A percentile compares a stretch with the other conserved stretches of the same genome.
These are phyloP conservation scores for Rhodosporidiobolus sp. DNA, from an alignment of 768 basidiomycete species.

Conservation along the genomic window DNA sequence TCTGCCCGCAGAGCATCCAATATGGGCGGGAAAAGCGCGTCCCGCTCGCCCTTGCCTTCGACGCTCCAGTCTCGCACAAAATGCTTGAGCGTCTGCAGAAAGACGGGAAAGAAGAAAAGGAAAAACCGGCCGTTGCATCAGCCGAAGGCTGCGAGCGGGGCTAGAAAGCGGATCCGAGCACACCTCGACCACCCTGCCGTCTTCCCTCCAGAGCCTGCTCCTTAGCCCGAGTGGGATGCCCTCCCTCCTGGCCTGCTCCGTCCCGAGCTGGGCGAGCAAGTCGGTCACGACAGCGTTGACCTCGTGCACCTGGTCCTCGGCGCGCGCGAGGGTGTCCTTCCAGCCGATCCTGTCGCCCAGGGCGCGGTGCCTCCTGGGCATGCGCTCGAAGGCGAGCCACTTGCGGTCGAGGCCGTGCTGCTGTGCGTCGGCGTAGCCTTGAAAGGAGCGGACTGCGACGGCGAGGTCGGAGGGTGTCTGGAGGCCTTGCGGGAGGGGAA, in stretches of 20 bases:
- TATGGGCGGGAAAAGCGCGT: conserved; percentile 59
- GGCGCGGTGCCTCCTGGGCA: neutral
- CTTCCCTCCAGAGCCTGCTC: neutral
- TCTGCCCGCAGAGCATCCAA: conserved; percentile 53
- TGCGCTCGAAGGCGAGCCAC: conserved; percentile 12
- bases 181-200: conserved; percentile 31
- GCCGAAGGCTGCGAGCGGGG: neutral
- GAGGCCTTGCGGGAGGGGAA: conserved; percentile 5
- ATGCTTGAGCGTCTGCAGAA: conserved; percentile 65
- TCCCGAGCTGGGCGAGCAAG: conserved; percentile 21
- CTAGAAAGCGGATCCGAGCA: neutral
- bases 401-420: conserved; percentile 11
- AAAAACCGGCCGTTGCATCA: neutral
- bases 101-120: no score
- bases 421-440: conserved; percentile 10
- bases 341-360: conserved; percentile 13
- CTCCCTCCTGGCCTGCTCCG: conserved; percentile 14
- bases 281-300: conserved; percentile 20
- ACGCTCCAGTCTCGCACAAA: conserved; percentile 68
- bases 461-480: conserved; percentile 17
- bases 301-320: conserved; percentile 17
- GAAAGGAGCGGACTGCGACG: conserved; percentile 20
- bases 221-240: conserved; percentile 15
- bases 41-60: conserved; percentile 60
- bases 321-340: neutral